Evolutionary conservation across 2,329 filamentous ascomycete species (phyloP).

Genomic region (Diaporthe sp.): DNA sequence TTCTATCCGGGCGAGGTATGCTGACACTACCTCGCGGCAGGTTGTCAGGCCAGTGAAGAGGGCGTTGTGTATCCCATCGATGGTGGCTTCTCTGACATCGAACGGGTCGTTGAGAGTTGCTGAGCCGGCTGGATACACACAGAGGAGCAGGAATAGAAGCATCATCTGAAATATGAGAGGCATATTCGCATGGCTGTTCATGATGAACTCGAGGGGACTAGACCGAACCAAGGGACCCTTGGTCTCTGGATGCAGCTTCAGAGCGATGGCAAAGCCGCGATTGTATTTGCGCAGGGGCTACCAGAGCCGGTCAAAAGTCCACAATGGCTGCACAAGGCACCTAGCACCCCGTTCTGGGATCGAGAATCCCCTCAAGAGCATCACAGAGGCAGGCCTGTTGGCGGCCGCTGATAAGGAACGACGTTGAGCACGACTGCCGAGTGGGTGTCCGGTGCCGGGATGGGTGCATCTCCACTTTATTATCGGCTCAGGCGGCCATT

Average conservation of each 20-base stretch:
- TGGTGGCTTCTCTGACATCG: slow-evolving; percentile 67
- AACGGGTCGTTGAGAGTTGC: slow-evolving; percentile 45
- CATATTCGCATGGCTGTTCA: neutral
- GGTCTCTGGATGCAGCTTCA: neutral
- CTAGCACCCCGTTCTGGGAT: neutral
- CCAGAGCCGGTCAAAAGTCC: neutral
- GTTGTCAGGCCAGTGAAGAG: slow-evolving; percentile 63
- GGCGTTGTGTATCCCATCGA: slow-evolving; percentile 64
- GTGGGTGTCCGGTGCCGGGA: slow-evolving; percentile 14
- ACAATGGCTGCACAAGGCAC: neutral
- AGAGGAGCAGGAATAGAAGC: neutral
- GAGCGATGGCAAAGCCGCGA: neutral
- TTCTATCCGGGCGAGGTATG: slow-evolving; percentile 68
- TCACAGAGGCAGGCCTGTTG: neutral
- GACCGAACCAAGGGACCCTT: neutral
- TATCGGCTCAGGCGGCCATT: slow-evolving; percentile 1
- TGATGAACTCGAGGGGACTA: neutral
- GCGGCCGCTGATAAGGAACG: neutral
- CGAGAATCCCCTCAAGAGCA: neutral
- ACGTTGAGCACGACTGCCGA: slow-evolving; percentile 14
- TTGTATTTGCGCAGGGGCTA: neutral
- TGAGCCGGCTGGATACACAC: neutral
- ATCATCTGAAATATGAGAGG: neutral
- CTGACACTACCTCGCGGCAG: slow-evolving; percentile 63
- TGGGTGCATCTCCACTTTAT: slow-evolving; percentile 12